Conservation (phyloP, 768 basidiomycete genomes). For the Panaeolus cyanescens region DNA sequence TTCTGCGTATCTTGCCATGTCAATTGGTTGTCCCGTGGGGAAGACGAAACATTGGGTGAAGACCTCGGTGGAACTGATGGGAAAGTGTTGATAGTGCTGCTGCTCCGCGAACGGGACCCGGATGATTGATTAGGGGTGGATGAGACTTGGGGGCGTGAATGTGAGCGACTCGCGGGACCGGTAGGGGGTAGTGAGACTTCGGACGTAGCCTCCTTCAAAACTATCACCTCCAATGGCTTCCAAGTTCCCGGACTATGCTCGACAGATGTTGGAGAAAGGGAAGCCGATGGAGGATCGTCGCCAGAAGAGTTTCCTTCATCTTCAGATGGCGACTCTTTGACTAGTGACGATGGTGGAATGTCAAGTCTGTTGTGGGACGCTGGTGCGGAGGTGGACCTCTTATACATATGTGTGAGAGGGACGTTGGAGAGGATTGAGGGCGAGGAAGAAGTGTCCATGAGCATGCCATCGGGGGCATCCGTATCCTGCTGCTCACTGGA, state of each 20-base stretch:
- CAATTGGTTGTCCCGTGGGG: slow-evolving; percentile 13
- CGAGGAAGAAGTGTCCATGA: slow-evolving; percentile 5
- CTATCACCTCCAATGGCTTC: slow-evolving; percentile 14
- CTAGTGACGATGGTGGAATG: slow-evolving; percentile 10
- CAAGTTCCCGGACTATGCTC: slow-evolving; percentile 16
- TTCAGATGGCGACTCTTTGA: background rate
- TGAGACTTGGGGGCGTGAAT: background rate
- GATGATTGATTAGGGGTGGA: background rate
- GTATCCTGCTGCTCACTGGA: background rate
- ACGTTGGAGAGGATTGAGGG: slow-evolving; percentile 38
- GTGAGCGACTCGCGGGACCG: background rate
- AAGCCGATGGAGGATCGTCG: slow-evolving; percentile 13
- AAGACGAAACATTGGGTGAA: slow-evolving; percentile 11
- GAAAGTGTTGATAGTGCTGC: background rate
- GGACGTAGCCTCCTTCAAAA: slow-evolving; percentile 13
- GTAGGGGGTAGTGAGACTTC: background rate
- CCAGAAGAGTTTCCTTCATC: background rate
- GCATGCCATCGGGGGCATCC: background rate
- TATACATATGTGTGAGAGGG: slow-evolving; percentile 66
- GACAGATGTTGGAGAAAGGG: slow-evolving; percentile 15
- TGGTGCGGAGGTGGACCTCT: slow-evolving; percentile 54
- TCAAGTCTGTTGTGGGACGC: slow-evolving; percentile 11
- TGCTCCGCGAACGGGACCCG: background rate
- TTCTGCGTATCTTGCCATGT: slow-evolving; percentile 22
- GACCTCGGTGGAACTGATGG: slow-evolving; percentile 16